A percentile compares a stretch with the other conserved stretches of the same genome.
Evolutionary conservation across 371 early-diverging fungal genomes (phyloP).

Genomic region (Lichtheimia hyalospora): DNA sequence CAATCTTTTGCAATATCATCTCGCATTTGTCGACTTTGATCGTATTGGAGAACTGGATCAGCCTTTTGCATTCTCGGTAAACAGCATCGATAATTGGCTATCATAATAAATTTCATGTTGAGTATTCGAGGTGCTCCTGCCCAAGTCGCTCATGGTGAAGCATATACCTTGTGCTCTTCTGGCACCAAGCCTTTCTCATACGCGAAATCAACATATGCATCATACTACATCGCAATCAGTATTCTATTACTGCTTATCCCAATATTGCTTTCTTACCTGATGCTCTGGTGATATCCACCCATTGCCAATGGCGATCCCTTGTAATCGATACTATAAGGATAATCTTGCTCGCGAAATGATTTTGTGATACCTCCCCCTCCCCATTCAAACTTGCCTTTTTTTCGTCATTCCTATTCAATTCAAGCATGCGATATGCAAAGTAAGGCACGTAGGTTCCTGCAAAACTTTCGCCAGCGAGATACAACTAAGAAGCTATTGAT

Average conservation of each 20-base stretch:
- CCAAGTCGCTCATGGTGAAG: too few relatives aligned
- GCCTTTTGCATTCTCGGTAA: not conserved
- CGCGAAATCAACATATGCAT: slow-evolving; percentile 52
- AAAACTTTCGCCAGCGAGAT: slow-evolving; percentile 84
- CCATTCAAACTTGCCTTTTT: slow-evolving; percentile 2
- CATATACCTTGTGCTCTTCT: slow-evolving; percentile 33
- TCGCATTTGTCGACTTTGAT: slow-evolving; percentile 36
- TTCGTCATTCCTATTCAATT: slow-evolving; percentile 45
- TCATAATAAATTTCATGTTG: too few relatives aligned
- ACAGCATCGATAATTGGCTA: not conserved
- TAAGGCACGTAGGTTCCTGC: slow-evolving; percentile 89
- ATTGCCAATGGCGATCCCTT: slow-evolving; percentile 80
- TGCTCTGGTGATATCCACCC: slow-evolving; percentile 87
- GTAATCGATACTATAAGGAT: slow-evolving; percentile 45
- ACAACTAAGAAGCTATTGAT: slow-evolving; percentile 44
- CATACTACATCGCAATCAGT: slow-evolving; percentile 37
- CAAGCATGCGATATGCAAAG: slow-evolving; percentile 60
- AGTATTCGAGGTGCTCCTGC: too few relatives aligned
- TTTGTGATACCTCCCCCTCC: too few relatives aligned
- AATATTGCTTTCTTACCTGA: slow-evolving; percentile 56
- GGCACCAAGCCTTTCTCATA: slow-evolving; percentile 37
- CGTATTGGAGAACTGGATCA: not conserved
- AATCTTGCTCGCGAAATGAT: too few relatives aligned
- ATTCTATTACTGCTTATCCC: not conserved
- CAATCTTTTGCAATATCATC: slow-evolving; percentile 22